Evolutionary conservation across 768 basidiomycete species (phyloP).

Genomic region (Myochromella boudieri): DNA sequence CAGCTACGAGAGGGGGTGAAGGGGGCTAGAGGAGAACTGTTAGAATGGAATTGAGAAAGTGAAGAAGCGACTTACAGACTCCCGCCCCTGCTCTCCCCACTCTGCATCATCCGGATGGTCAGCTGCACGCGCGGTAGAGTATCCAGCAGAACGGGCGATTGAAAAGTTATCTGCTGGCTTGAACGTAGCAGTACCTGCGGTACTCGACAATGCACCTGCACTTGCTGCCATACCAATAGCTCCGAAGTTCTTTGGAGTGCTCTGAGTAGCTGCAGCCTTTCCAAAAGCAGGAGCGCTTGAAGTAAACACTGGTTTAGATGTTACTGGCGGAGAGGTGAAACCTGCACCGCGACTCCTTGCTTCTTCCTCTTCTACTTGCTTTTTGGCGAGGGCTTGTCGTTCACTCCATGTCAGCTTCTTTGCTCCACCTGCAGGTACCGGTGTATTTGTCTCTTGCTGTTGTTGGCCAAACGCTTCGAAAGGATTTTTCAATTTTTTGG

Average conservation of each 20-base stretch:
- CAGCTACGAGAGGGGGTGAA: slow-evolving; percentile 38
- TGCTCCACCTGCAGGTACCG: slow-evolving; percentile 33
- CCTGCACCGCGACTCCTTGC: slow-evolving; percentile 58
- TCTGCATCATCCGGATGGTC: slow-evolving; percentile 25
- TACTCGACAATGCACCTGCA: slow-evolving; percentile 35
- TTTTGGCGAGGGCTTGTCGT: slow-evolving; percentile 88
- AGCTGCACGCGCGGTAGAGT: slow-evolving; percentile 24
- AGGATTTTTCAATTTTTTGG: slow-evolving; percentile 86
- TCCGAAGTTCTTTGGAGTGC: slow-evolving; percentile 44
- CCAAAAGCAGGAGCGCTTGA: slow-evolving; percentile 50
- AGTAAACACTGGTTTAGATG: slow-evolving; percentile 36
- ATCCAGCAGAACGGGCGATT: slow-evolving; percentile 19
- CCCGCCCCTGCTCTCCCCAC: slow-evolving; percentile 28
- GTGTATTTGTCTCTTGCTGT: slow-evolving; percentile 34
- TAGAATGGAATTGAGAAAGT: slow-evolving; percentile 4
- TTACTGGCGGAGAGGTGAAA: slow-evolving; percentile 37
- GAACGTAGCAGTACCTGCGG: slow-evolving; percentile 31
- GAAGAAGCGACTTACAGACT: slow-evolving; percentile 24
- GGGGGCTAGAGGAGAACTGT: slow-evolving; percentile 25
- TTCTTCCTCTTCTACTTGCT: slow-evolving; percentile 80
- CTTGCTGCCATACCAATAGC: slow-evolving; percentile 31
- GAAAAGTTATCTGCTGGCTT: slow-evolving; percentile 18
- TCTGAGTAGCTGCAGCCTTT: slow-evolving; percentile 35
- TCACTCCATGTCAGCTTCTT: slow-evolving; percentile 95
- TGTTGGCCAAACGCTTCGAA: slow-evolving; percentile 65